Conservation (phyloP, 2,329 filamentous ascomycete species). For the Tolypocladium guangdongense region DNA sequence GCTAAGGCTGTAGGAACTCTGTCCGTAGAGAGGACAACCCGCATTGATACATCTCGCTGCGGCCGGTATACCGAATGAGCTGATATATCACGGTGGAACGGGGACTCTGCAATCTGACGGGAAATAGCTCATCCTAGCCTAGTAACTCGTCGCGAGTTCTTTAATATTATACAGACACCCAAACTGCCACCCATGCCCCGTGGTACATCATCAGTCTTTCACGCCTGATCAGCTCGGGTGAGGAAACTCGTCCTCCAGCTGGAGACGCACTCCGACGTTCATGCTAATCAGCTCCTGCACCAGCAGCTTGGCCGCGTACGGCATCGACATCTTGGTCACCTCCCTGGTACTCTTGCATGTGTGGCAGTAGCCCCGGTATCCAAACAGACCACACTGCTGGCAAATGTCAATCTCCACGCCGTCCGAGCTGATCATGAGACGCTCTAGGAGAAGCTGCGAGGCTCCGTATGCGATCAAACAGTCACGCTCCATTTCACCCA, state of each 20-base stretch:
- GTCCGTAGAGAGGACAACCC: neutral
- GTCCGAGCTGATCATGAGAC: slow-evolving; percentile 90
- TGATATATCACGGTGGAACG: neutral
- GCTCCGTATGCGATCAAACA: slow-evolving; percentile 96
- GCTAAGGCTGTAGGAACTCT: neutral
- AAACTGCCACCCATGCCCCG: neutral
- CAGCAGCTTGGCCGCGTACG: slow-evolving; percentile 91
- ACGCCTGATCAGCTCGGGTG: slow-evolving; percentile 31
- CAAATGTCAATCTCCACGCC: slow-evolving; percentile 88
- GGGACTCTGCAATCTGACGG: neutral
- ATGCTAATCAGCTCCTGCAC: slow-evolving; percentile 96
- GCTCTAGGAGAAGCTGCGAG: slow-evolving; percentile 80
- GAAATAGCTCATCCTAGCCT: neutral
- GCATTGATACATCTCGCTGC: neutral
- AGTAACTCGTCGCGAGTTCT: neutral
- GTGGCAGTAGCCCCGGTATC: slow-evolving; percentile 90
- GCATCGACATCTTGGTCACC: slow-evolving; percentile 89
- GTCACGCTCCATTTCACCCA: slow-evolving; percentile 98
- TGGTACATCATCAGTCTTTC: neutral
- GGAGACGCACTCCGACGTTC: slow-evolving; percentile 91
- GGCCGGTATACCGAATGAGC: neutral
- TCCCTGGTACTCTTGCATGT: slow-evolving; percentile 77
- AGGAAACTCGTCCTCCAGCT: slow-evolving; percentile 90
- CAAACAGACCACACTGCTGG: slow-evolving; percentile 88
- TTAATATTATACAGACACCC: neutral